Evolutionary conservation across 192 early-diverging fungal genomes (phyloP).

Genomic region (Funneliformis geosporum): DNA sequence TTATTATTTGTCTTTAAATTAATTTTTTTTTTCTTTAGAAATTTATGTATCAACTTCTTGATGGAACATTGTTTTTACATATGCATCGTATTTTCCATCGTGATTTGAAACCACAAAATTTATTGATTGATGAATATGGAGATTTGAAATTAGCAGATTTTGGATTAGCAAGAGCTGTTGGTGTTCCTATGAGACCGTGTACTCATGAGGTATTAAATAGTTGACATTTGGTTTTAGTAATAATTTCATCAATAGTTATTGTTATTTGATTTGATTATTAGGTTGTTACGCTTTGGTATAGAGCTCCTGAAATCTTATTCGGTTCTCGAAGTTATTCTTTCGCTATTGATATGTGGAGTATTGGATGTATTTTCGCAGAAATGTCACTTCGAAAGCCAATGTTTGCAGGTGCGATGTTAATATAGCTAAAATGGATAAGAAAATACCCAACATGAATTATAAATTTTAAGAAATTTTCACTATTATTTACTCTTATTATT

Average conservation of each 20-base stretch:
- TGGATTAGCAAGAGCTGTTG: constrained; percentile 84
- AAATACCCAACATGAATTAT: background rate
- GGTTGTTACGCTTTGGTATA: constrained; percentile 93
- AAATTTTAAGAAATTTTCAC: background rate
- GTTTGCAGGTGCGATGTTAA: constrained; percentile 69
- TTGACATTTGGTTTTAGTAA: background rate
- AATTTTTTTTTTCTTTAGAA: constrained; percentile 59
- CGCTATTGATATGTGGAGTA: constrained; percentile 96
- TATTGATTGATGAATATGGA: constrained; percentile 81
- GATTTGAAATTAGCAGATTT: constrained; percentile 90
- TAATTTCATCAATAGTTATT: background rate
- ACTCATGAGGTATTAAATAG: constrained; percentile 75
- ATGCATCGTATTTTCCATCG: constrained; percentile 70
- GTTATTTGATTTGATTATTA: constrained; percentile 25
- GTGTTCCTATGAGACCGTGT: constrained; percentile 89
- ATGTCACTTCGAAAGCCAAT: constrained; percentile 77
- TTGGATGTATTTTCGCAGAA: constrained; percentile 98
- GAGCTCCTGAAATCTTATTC: constrained; percentile 93
- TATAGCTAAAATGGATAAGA: background rate
- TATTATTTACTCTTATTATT: background rate
- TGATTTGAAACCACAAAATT: constrained; percentile 85
- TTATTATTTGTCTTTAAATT: background rate
- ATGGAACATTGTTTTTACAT: constrained; percentile 89
- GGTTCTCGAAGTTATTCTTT: constrained; percentile 88
- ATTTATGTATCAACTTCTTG: constrained; percentile 87